Evolutionary conservation across 257 asterid genomes (phyloP).

Genomic region (Coffea eugenioides): DNA sequence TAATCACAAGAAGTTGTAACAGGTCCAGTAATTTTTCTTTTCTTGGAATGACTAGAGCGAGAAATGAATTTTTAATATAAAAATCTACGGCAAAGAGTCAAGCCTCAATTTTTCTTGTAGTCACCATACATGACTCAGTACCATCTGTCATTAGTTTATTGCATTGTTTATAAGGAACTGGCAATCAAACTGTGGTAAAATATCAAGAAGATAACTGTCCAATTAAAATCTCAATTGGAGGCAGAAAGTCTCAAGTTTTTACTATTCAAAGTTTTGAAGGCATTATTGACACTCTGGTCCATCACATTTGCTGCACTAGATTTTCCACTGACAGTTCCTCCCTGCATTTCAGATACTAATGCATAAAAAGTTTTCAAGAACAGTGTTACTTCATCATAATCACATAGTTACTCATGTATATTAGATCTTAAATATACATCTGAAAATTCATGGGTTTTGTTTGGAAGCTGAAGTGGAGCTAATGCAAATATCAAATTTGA

Average conservation of each 20-base stretch:
- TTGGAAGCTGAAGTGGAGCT: not conserved
- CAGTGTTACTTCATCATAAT: not conserved
- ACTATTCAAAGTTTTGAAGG: conserved; percentile 63
- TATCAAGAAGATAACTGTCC: no score
- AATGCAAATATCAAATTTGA: not conserved
- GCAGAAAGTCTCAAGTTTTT: not conserved
- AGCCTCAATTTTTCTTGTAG: not conserved
- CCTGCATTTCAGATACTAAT: conserved; percentile 12
- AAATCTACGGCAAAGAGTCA: not conserved
- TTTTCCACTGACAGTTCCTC: conserved; percentile 26
- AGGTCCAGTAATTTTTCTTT: not conserved
- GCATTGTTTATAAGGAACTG: not conserved
- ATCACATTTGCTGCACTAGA: conserved; percentile 43
- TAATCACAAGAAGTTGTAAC: not conserved
- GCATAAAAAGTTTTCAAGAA: not conserved
- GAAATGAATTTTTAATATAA: not conserved
- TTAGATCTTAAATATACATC: conserved; percentile 7
- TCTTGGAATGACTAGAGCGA: not conserved
- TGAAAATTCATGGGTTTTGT: conserved; percentile 26
- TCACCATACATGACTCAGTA: not conserved
- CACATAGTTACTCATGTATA: not conserved
- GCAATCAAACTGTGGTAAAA: no score
- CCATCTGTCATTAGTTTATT: no score
- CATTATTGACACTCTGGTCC: conserved; percentile 67
- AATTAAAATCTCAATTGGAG: not conserved